phyloP scores from a whole-genome alignment of 2,329 filamentous ascomycete species.

The Verticillium zaregamsianum region DNA sequence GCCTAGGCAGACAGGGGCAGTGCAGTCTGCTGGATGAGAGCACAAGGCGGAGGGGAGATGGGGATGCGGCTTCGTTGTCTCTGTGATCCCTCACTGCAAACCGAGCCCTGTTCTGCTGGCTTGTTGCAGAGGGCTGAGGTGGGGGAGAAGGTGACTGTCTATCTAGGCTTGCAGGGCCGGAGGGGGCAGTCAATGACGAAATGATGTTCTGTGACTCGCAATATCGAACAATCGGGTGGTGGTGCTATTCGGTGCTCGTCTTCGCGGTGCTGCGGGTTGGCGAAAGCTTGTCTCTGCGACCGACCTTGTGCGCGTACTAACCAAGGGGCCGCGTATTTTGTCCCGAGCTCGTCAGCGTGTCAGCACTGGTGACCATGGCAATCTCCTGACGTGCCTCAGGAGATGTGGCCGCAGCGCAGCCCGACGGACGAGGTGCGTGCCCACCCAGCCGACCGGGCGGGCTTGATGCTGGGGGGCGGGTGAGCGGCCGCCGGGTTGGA shows the following conservation, averaged over 20 bases:
- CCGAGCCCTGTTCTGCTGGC: too few relatives aligned
- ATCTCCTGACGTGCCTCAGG: background rate
- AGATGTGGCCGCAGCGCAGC: too few relatives aligned
- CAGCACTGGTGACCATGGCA: background rate
- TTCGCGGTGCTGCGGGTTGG: too few relatives aligned
- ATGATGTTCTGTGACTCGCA: constrained; percentile 4
- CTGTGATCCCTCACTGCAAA: background rate
- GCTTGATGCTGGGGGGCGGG: background rate
- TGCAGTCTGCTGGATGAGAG: background rate
- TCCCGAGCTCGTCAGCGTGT: background rate
- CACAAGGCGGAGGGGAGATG: background rate
- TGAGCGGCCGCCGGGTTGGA: too few relatives aligned
- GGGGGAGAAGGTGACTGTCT: background rate
- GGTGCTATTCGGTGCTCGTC: too few relatives aligned
- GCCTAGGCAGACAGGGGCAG: constrained; percentile 1
- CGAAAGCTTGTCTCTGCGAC: too few relatives aligned
- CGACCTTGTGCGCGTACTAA: too few relatives aligned
- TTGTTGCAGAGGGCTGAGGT: background rate
- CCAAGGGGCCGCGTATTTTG: too few relatives aligned
- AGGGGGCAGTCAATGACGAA: constrained; percentile 10
- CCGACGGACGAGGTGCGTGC: background rate
- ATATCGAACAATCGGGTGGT: too few relatives aligned
- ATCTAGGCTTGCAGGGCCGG: background rate
- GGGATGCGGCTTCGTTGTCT: background rate
- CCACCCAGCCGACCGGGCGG: background rate